Conservation (phyloP, 768 basidiomycete genomes). For the Auriscalpium orientale region DNA sequence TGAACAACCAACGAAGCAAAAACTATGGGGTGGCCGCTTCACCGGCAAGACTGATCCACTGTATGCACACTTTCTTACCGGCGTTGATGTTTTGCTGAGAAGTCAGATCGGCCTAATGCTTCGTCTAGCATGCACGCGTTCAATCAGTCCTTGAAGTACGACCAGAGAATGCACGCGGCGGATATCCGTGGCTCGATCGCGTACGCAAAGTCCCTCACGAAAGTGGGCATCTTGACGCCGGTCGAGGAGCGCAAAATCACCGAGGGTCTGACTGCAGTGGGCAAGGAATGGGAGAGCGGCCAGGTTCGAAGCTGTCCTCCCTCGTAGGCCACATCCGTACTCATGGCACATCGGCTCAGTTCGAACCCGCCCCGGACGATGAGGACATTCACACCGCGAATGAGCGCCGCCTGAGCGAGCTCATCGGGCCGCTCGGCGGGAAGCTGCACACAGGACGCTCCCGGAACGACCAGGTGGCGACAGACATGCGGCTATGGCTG, state of each 20-base stretch:
- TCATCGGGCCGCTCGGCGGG: slow-evolving; percentile 88
- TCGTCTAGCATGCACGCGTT: slow-evolving; percentile 85
- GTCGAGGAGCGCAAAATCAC: slow-evolving; percentile 71
- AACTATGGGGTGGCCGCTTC: slow-evolving; percentile 85
- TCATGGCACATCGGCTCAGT: slow-evolving; percentile 36
- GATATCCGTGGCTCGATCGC: slow-evolving; percentile 95
- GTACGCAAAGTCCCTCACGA: slow-evolving; percentile 81
- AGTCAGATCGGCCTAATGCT: slow-evolving; percentile 13
- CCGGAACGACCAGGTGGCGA: slow-evolving; percentile 97
- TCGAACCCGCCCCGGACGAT: slow-evolving; percentile 74
- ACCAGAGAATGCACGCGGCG: slow-evolving; percentile 86
- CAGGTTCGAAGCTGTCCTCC: slow-evolving; percentile 38
- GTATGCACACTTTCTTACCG: slow-evolving; percentile 32
- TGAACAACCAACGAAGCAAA: slow-evolving; percentile 50
- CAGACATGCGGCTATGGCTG: slow-evolving; percentile 96
- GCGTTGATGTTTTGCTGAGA: not conserved
- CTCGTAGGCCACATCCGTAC: not conserved
- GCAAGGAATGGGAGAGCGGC: slow-evolving; percentile 78
- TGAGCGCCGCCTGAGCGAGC: slow-evolving; percentile 86
- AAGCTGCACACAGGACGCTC: slow-evolving; percentile 97
- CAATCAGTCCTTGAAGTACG: slow-evolving; percentile 93
- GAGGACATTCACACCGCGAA: slow-evolving; percentile 99
- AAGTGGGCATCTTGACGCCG: slow-evolving; percentile 71
- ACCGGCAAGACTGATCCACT: slow-evolving; percentile 83
- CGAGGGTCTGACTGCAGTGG: slow-evolving; percentile 67